A percentile compares a stretch with the other conserved stretches of the same genome.
phyloP scores from a whole-genome alignment of 495 filamentous ascomycete species.

The Aspergillus indologenus region DNA sequence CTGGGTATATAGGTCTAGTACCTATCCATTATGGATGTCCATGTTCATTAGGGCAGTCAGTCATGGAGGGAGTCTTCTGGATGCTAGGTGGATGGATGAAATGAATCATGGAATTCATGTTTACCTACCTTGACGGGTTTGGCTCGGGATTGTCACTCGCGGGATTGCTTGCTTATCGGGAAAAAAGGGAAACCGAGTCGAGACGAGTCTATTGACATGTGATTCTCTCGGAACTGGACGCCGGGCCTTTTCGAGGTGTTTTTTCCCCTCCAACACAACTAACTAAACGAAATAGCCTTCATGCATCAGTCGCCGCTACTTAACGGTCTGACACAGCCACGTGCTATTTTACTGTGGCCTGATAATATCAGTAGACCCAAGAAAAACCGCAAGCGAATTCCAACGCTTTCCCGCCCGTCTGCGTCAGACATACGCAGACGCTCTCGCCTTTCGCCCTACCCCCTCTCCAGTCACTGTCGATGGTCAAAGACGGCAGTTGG shows the following conservation, averaged over 20 bases:
- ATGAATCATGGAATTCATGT: neutral
- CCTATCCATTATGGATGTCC: too few species aligned
- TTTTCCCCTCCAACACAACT: neutral
- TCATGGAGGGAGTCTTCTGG: neutral
- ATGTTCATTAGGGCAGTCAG: too few species aligned
- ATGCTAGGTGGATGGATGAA: too few species aligned
- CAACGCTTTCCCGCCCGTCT: neutral
- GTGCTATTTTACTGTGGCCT: neutral
- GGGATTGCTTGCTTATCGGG: neutral
- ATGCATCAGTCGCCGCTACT: neutral
- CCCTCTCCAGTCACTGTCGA: neutral
- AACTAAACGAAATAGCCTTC: neutral
- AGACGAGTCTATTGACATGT: neutral
- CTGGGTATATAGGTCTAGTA: neutral
- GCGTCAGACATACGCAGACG: slow-evolving; percentile 1
- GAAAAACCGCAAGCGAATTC: neutral
- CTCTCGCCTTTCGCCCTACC: neutral
- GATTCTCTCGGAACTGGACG: neutral
- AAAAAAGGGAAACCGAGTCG: too few species aligned
- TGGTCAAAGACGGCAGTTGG: neutral
- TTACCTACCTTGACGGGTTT: neutral
- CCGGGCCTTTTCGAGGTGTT: neutral
- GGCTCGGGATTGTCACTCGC: neutral
- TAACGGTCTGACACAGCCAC: neutral
- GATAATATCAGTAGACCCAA: neutral